Evolutionary conservation across 2,329 filamentous ascomycete genomes (phyloP).

Genomic region (Hysterium pulicare): DNA sequence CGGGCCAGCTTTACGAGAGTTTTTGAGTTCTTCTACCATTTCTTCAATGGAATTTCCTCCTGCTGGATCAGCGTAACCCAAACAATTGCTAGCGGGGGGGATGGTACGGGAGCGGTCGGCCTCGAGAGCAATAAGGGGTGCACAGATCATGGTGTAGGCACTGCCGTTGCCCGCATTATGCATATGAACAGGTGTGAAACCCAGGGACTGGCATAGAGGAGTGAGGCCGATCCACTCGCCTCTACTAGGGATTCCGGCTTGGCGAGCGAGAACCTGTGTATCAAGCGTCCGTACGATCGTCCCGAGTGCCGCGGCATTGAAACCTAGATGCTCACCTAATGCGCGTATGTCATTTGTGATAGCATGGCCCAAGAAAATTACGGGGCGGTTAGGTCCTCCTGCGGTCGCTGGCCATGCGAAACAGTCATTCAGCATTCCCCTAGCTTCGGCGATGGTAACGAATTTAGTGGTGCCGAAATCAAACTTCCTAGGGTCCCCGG

Average conservation of each 20-base stretch:
- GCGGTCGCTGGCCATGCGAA: neutral
- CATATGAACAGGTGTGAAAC: slow-evolving; percentile 11
- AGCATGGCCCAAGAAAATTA: slow-evolving; percentile 22
- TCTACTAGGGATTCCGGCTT: slow-evolving; percentile 7
- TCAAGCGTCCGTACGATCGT: slow-evolving; percentile 19
- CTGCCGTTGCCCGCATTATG: slow-evolving; percentile 24
- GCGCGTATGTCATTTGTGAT: slow-evolving; percentile 14
- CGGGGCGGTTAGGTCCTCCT: slow-evolving; percentile 8
- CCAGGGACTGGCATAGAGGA: slow-evolving; percentile 12
- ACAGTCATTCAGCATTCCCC: neutral
- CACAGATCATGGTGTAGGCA: slow-evolving; percentile 21
- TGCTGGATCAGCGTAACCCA: too few relatives aligned
- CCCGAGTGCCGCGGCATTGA: slow-evolving; percentile 10
- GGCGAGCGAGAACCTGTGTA: slow-evolving; percentile 18
- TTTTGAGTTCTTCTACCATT: neutral
- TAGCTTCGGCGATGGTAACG: slow-evolving; percentile 26
- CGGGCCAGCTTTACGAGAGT: neutral
- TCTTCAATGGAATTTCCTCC: neutral
- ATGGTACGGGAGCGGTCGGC: neutral
- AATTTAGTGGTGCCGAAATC: slow-evolving; percentile 63
- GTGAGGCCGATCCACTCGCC: slow-evolving; percentile 6
- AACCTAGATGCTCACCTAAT: slow-evolving; percentile 8
- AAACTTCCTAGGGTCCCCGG: slow-evolving; percentile 67
- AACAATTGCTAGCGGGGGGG: too few relatives aligned
- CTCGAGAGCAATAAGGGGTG: slow-evolving; percentile 8